Evolutionary conservation across 495 filamentous ascomycete species (phyloP).

Genomic region (Penicillium daleae): DNA sequence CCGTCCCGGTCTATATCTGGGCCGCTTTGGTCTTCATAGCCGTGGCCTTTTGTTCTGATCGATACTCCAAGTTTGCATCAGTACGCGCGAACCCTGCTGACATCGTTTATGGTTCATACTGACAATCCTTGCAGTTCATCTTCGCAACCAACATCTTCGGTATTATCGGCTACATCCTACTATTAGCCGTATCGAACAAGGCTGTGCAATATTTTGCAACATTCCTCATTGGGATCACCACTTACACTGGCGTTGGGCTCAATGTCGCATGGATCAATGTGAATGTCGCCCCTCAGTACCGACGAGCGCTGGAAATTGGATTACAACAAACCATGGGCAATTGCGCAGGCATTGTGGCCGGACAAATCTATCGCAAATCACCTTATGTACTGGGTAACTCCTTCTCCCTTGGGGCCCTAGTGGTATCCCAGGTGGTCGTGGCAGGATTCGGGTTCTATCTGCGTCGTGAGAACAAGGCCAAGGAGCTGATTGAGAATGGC

Average conservation of each 20-base stretch:
- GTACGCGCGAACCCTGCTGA: constrained; percentile 19
- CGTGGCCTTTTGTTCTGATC: constrained; percentile 45
- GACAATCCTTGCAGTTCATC: constrained; percentile 34
- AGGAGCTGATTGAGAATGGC: constrained; percentile 45
- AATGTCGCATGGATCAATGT: constrained; percentile 61
- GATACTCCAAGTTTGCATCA: constrained; percentile 41
- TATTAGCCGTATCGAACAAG: constrained; percentile 43
- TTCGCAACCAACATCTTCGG: constrained; percentile 49
- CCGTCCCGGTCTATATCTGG: constrained; percentile 50
- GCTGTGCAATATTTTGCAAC: constrained; percentile 59
- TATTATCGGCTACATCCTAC: constrained; percentile 55
- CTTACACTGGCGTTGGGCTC: constrained; percentile 54
- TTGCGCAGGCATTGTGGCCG: constrained; percentile 56
- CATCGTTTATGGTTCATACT: constrained; percentile 1
- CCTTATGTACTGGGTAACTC: constrained; percentile 56
- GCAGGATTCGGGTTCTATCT: constrained; percentile 45
- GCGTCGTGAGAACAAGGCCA: constrained; percentile 42
- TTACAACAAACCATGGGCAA: constrained; percentile 64
- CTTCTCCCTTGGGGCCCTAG: constrained; percentile 51
- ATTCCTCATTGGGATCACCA: constrained; percentile 56
- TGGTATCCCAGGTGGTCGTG: constrained; percentile 44
- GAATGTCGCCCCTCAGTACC: constrained; percentile 61
- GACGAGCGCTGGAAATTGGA: constrained; percentile 58
- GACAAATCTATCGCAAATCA: constrained; percentile 54
- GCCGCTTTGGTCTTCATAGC: constrained; percentile 47